These are phyloP conservation scores for Porogramme epimiltina DNA, from an alignment of 1,284 basidiomycete genomes.

Conservation along the genomic window DNA sequence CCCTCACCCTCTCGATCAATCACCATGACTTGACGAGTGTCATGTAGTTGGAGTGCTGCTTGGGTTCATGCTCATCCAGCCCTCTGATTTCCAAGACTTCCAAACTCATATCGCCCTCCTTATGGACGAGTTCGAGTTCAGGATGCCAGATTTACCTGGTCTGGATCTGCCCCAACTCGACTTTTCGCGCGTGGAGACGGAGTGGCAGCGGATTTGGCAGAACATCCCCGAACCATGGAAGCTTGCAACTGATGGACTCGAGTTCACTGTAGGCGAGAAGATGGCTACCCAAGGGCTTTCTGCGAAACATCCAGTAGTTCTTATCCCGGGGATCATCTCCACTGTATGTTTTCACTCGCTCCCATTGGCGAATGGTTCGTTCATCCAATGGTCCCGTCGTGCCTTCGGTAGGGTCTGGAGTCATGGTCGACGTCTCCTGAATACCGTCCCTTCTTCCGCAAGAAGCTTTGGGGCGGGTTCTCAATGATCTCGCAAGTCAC, in stretches of 20 bases:
- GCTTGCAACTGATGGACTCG: conserved; percentile 79
- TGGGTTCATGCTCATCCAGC: conserved; percentile 62
- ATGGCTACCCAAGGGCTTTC: conserved; percentile 67
- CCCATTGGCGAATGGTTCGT: too few species aligned
- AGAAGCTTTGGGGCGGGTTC: conserved; percentile 86
- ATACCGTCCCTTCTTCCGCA: conserved; percentile 79
- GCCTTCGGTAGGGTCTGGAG: conserved; percentile 62
- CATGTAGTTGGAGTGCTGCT: conserved; percentile 62
- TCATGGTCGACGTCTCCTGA: conserved; percentile 86
- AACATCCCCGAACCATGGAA: conserved; percentile 79
- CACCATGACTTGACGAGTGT: background rate
- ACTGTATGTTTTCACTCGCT: conserved; percentile 47
- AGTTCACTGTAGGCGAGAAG: conserved; percentile 82
- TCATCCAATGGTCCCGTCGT: background rate
- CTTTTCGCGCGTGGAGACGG: conserved; percentile 62
- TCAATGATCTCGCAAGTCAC: conserved; percentile 87
- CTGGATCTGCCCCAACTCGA: conserved; percentile 58
- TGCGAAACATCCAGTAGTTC: conserved; percentile 78
- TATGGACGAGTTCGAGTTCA: conserved; percentile 48
- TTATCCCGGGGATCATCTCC: conserved; percentile 81
- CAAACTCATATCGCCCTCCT: conserved; percentile 41
- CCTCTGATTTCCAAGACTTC: conserved; percentile 54
- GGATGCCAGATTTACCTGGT: conserved; percentile 58
- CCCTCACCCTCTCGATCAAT: background rate
- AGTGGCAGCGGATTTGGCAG: conserved; percentile 67